Conservation (phyloP, 164 flowering plant species). For the Tetrastigma voinierianum region DNA sequence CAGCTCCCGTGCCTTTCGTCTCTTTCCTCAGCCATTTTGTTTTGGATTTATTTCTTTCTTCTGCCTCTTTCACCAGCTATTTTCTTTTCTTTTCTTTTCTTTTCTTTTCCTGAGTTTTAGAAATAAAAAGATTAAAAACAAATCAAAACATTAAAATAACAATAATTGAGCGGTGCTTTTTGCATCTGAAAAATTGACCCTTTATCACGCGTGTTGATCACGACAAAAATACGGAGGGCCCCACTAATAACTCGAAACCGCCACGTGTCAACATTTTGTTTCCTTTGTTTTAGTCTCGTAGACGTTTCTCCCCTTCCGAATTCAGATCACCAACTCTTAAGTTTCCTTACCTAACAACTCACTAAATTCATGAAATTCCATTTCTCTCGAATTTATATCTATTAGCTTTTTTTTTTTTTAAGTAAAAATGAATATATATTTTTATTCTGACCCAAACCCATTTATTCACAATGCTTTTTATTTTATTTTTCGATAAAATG, state of each 20-base stretch:
- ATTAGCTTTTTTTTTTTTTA: too few species aligned
- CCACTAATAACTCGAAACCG: conserved; percentile 1
- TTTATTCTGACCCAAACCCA: too few species aligned
- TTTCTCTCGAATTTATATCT: too few species aligned
- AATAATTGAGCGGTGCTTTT: conserved; percentile 1
- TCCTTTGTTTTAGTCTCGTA: conserved; percentile 1
- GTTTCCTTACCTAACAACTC: too few species aligned
- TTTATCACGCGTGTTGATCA: conserved; percentile 35
- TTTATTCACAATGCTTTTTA: too few species aligned
- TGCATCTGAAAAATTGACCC: conserved; percentile 27
- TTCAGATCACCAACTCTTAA: not conserved
- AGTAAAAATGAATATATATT: too few species aligned
- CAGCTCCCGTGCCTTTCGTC: too few species aligned
- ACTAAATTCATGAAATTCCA: too few species aligned
- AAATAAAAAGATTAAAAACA: not conserved
- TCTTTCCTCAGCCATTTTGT: too few species aligned
- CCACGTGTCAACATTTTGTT: conserved; percentile 14
- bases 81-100: not conserved
- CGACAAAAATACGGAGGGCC: conserved; percentile 22
- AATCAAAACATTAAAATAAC: not conserved
- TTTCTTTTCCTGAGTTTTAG: not conserved
- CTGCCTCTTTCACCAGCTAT: not conserved
- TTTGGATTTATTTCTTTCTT: not conserved
- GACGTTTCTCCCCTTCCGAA: conserved; percentile 14
- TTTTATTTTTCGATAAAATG: too few species aligned